phyloP scores from a whole-genome alignment of 2,329 filamentous ascomycete genomes.

The Clarireedia hainanense region DNA sequence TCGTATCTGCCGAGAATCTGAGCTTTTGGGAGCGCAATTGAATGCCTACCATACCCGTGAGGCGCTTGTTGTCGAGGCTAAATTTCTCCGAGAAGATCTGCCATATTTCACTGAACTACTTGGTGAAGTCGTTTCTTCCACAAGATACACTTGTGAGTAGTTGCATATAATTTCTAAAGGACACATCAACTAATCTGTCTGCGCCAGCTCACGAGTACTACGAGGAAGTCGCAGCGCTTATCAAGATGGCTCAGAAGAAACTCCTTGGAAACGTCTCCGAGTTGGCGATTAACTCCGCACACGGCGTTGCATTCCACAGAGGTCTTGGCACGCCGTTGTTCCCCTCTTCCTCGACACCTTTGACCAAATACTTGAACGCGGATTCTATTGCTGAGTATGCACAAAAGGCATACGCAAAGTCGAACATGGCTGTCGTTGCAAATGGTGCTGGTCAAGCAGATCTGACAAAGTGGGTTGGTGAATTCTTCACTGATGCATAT shows the following conservation, averaged over 20 bases:
- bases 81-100: conserved; percentile 90
- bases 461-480: conserved; percentile 80
- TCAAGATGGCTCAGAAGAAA: conserved; percentile 71
- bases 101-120: conserved; percentile 97
- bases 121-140: conserved; percentile 81
- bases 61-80: conserved; percentile 84
- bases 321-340: conserved; percentile 77
- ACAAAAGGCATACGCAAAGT: conserved; percentile 72
- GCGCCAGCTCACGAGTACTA: conserved; percentile 74
- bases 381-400: conserved; percentile 69
- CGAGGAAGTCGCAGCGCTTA: conserved; percentile 73
- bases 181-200: background rate
- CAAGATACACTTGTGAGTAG: conserved; percentile 70
- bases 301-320: conserved; percentile 83
- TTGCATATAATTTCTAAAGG: too few relatives aligned
- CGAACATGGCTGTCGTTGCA: conserved; percentile 85
- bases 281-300: conserved; percentile 78
- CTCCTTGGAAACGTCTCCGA: conserved; percentile 53
- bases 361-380: conserved; percentile 74
- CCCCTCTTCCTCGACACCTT: conserved; percentile 62
- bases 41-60: conserved; percentile 84
- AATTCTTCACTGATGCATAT: conserved; percentile 78
- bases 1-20: conserved; percentile 88
- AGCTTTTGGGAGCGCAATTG: conserved; percentile 90
- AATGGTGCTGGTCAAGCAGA: conserved; percentile 74